Conservation (phyloP, 2,329 filamentous ascomycete genomes). For the Nectriaceae sp. region DNA sequence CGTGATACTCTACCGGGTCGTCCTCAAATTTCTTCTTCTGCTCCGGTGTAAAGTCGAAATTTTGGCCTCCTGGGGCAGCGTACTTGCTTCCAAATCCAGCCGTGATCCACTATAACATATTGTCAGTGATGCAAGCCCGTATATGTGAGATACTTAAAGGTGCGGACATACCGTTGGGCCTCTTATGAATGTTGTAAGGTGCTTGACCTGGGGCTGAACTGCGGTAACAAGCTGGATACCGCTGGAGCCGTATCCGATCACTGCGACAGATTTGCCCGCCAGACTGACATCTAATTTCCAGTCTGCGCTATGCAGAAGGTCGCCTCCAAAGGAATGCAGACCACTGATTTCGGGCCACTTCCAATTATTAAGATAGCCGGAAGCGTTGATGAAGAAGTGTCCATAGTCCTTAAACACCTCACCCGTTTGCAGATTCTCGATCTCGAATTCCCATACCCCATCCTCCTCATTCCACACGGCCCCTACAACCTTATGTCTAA, state of each 20-base stretch:
- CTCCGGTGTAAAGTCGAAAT: neutral
- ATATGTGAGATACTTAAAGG: too few species aligned
- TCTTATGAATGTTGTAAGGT: neutral
- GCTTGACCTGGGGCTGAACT: neutral
- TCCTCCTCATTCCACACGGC: conserved; percentile 5
- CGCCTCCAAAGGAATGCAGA: neutral
- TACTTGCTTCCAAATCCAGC: neutral
- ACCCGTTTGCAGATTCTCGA: neutral
- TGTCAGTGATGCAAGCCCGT: too few species aligned
- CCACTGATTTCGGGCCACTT: conserved; percentile 6
- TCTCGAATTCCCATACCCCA: neutral
- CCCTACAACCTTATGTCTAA: neutral
- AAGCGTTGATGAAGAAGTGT: conserved; percentile 3
- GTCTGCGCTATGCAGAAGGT: conserved; percentile 1
- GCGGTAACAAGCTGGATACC: conserved; percentile 5
- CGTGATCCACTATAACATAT: neutral
- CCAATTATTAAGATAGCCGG: conserved; percentile 3
- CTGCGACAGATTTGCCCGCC: conserved; percentile 1
- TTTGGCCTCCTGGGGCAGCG: neutral
- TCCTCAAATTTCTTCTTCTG: neutral
- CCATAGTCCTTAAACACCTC: neutral
- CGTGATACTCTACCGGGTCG: neutral
- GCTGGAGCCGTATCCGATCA: conserved; percentile 3
- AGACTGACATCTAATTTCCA: neutral
- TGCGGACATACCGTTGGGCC: neutral